phyloP scores from a whole-genome alignment of 2,329 filamentous ascomycete species.

The Balansia obtecta region DNA sequence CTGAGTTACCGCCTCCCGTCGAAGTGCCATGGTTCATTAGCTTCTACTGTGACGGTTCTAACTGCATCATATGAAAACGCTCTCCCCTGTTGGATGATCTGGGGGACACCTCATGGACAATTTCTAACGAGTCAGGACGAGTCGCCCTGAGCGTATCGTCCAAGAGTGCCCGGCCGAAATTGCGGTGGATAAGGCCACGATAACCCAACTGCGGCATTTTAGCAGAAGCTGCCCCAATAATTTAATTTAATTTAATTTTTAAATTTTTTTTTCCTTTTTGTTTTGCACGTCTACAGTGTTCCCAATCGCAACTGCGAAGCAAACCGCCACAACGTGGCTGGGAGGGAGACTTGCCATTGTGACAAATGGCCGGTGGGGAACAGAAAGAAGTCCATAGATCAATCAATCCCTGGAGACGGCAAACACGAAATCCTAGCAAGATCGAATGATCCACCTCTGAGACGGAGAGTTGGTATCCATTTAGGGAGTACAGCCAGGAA shows the following conservation, averaged over 20 bases:
- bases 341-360: conserved; percentile 6
- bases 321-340: conserved; percentile 2
- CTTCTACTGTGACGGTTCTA: not conserved
- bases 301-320: not conserved
- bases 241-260: not conserved
- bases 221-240: conserved; percentile 11
- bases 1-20: not conserved
- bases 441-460: conserved; percentile 9
- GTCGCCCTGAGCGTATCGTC: not conserved
- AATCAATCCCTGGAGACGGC: not conserved
- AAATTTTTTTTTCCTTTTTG: conserved; percentile 12
- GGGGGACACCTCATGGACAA: not conserved
- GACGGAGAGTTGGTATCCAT: not conserved
- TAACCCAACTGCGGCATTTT: conserved; percentile 20
- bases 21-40: not conserved
- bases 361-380: conserved; percentile 8
- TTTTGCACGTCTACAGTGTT: conserved; percentile 15
- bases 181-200: conserved; percentile 14
- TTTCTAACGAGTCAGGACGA: conserved; percentile 2
- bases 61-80: too few species aligned
- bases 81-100: not conserved
- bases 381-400: not conserved
- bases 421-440: conserved; percentile 5
- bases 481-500: too few species aligned
- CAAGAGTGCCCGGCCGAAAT: conserved; percentile 7